Base-by-base conservation (phyloP, 768 basidiomycete genomes). In the Piloderma croceum region DNA sequence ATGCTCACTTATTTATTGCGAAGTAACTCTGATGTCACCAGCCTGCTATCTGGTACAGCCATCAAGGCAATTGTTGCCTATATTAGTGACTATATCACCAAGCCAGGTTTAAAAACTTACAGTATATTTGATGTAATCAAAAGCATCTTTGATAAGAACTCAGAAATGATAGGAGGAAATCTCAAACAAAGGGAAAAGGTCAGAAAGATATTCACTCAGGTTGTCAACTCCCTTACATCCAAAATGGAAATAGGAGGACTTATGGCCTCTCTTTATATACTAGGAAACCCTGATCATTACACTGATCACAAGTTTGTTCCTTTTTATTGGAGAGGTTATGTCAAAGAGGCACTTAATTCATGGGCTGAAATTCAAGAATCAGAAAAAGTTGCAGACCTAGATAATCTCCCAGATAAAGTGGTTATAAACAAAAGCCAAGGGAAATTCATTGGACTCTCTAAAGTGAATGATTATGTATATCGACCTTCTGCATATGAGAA, bases 71-170 rank as follows among this genome's bases (percentile, higher is more conserved):
- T 67, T 3, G 42, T 68, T 0, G 49, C 58, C 15, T 70, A 70
- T 52, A 55, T 69, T 0, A 56, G 68, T 4, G 67, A 73, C 25
- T 73, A 73, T 47, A 57, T 72, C 1, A 69, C 65, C 0, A 74
- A 74, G 45, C 33, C 52, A 0, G 32, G 49, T 2, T 43, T 73
- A 7, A 72, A 69, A 34, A 67, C 63, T 1, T 56, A 67, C 48
- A 50, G 50, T 11, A 53, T 68, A 21, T 69, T 70, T 51, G 54
- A 67, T 1, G 41, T 58, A 6, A 45, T 63, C 0, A 41, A 44
- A 10, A 40, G 51, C 9, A 42, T 63, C 0, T 57, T 61, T 34
- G 27, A 48, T 3, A 56, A 38, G 32, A 50, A 52, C 33, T 10
- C 33, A 21, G 51, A 61, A 13, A 42, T 59, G 22, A 24, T 60